Percentiles rank a stretch among this genome's conserved stretches.
phyloP scores from a whole-genome alignment of 2,329 filamentous ascomycete genomes.

The Cladosporium colombiae region DNA sequence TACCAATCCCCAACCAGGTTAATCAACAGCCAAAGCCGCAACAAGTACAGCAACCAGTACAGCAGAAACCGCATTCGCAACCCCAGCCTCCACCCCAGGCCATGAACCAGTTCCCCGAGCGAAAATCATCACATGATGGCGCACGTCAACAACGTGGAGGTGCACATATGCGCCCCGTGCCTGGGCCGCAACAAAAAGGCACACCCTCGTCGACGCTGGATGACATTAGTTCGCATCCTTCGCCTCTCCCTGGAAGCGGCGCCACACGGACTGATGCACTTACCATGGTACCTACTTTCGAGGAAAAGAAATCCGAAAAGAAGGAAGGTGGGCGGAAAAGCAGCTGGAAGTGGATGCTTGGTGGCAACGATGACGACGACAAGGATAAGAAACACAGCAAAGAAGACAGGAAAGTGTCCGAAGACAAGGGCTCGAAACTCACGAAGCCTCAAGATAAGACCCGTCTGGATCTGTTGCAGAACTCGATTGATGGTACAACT shows the following conservation, averaged over 20 bases:
- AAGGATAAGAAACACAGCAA: slow-evolving; percentile 65
- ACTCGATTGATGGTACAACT: slow-evolving; percentile 69
- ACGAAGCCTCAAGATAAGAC: slow-evolving; percentile 70
- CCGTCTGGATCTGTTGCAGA: slow-evolving; percentile 82
- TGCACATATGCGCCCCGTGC: slow-evolving; percentile 37
- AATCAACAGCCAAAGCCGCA: slow-evolving; percentile 22
- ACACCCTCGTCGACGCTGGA: slow-evolving; percentile 52
- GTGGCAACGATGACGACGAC: slow-evolving; percentile 69
- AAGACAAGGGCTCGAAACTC: slow-evolving; percentile 54
- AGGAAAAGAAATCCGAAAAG: slow-evolving; percentile 70
- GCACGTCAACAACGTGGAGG: slow-evolving; percentile 37
- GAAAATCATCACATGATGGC: slow-evolving; percentile 47
- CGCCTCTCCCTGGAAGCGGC: slow-evolving; percentile 67
- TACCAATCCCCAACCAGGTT: slow-evolving; percentile 29
- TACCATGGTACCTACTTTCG: slow-evolving; percentile 76
- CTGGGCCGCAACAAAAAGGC: slow-evolving; percentile 24
- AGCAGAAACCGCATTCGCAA: slow-evolving; percentile 23
- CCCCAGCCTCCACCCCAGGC: background rate
- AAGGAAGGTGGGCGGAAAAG: slow-evolving; percentile 73
- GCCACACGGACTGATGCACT: slow-evolving; percentile 73
- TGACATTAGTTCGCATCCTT: slow-evolving; percentile 65
- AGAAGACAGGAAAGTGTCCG: slow-evolving; percentile 30
- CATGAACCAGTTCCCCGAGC: slow-evolving; percentile 49
- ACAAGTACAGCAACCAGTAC: slow-evolving; percentile 35
- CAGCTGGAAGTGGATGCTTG: slow-evolving; percentile 80